These are phyloP conservation scores for Peronospora destructor DNA, from an alignment of 352 stramenopile genomes.

Conservation along the genomic window DNA sequence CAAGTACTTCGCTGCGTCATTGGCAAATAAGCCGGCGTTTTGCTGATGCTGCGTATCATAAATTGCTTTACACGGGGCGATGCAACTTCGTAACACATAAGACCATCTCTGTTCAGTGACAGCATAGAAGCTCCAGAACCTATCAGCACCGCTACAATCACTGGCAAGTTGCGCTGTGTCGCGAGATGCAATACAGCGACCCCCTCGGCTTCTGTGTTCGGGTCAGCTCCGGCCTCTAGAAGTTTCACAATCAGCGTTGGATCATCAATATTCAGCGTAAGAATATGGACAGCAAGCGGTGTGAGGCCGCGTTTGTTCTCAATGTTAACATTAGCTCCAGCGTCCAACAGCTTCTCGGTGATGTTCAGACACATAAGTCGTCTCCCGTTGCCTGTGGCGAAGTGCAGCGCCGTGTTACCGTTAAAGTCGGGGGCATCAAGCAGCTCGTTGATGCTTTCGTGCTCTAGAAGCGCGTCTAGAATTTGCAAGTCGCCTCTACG, in stretches of 20 bases:
- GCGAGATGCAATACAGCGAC: slow-evolving; percentile 60
- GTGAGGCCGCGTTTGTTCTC: slow-evolving; percentile 62
- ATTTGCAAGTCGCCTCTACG: slow-evolving; percentile 65
- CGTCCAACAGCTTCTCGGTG: slow-evolving; percentile 38
- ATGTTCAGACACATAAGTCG: slow-evolving; percentile 40
- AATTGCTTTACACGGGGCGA: slow-evolving; percentile 50
- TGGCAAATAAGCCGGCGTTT: slow-evolving; percentile 39
- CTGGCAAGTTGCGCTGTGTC: slow-evolving; percentile 39
- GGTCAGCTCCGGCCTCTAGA: slow-evolving; percentile 48
- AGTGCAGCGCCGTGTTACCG: slow-evolving; percentile 77
- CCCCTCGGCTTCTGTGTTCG: slow-evolving; percentile 57
- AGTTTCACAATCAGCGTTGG: slow-evolving; percentile 55
- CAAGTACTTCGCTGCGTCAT: slow-evolving; percentile 54
- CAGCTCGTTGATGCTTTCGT: slow-evolving; percentile 62
- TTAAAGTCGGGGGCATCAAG: slow-evolving; percentile 69
- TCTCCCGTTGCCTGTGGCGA: slow-evolving; percentile 57
- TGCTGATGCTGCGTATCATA: slow-evolving; percentile 62
- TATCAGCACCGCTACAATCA: slow-evolving; percentile 51
- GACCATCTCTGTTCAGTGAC: slow-evolving; percentile 53
- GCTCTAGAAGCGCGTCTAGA: slow-evolving; percentile 61
- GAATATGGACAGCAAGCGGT: slow-evolving; percentile 68
- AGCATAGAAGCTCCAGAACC: slow-evolving; percentile 55
- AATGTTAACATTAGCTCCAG: slow-evolving; percentile 43
- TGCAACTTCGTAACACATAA: slow-evolving; percentile 79
- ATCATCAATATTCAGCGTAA: slow-evolving; percentile 75